Conservation (phyloP, 2,329 filamentous ascomycete genomes). For the Delphinella strobiligena region DNA sequence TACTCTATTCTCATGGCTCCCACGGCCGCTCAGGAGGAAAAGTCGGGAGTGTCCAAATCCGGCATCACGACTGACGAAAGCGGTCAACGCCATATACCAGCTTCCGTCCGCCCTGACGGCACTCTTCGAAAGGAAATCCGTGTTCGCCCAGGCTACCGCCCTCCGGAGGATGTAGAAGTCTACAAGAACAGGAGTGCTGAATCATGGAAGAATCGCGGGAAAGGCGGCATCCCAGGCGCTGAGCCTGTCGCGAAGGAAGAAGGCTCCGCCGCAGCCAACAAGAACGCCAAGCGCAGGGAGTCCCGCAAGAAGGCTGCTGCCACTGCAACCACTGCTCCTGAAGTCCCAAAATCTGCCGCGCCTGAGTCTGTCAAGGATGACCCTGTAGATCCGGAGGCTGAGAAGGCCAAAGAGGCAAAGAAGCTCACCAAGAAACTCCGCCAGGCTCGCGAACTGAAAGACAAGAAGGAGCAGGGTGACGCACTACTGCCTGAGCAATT, state of each 20-base stretch:
- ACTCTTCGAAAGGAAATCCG: constrained; percentile 89
- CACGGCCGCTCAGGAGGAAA: constrained; percentile 10
- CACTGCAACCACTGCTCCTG: constrained; percentile 15
- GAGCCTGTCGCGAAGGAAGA: constrained; percentile 40
- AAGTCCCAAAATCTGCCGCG: constrained; percentile 10
- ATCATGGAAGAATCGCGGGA: constrained; percentile 65
- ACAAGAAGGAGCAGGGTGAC: constrained; percentile 81
- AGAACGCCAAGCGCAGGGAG: constrained; percentile 74
- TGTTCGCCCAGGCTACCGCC: constrained; percentile 83
- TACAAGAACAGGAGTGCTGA: constrained; percentile 91
- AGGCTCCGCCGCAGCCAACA: constrained; percentile 47
- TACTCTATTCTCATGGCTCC: constrained; percentile 29
- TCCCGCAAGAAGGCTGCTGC: constrained; percentile 49
- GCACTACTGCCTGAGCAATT: constrained; percentile 83
- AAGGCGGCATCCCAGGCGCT: constrained; percentile 62
- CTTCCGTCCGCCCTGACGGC: constrained; percentile 76
- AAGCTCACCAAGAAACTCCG: constrained; percentile 90
- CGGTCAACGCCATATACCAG: constrained; percentile 80
- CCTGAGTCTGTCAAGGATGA: constrained; percentile 23
- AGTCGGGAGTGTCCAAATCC: constrained; percentile 45
- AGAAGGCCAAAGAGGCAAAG: constrained; percentile 85
- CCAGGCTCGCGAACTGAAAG: constrained; percentile 79
- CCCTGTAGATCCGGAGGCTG: constrained; percentile 54
- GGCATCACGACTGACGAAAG: constrained; percentile 58
- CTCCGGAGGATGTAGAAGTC: constrained; percentile 87